These are phyloP conservation scores for Auricularia auricula-judae DNA, from an alignment of 768 basidiomycete genomes.

Conservation along the genomic window DNA sequence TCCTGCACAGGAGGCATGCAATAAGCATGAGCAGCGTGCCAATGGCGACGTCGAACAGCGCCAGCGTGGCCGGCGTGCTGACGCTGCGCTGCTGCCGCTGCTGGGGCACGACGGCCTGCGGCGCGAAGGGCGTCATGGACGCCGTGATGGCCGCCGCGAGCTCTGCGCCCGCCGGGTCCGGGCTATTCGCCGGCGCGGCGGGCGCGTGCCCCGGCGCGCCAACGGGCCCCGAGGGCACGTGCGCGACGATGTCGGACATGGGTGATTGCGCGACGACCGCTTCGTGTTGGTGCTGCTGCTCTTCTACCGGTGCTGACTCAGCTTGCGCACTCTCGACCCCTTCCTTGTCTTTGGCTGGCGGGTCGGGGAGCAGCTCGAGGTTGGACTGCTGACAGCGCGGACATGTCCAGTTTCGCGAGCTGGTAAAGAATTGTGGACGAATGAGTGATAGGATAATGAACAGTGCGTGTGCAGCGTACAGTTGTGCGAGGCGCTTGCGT, in stretches of 20 bases:
- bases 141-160: neutral
- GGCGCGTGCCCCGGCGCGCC: neutral
- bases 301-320: neutral
- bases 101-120: neutral
- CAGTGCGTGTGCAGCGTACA: constrained; percentile 42
- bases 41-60: neutral
- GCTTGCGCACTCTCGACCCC: neutral
- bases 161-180: neutral
- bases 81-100: neutral
- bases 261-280: neutral
- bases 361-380: constrained; percentile 62
- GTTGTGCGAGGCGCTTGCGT: constrained; percentile 61
- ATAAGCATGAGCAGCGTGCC: neutral
- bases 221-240: neutral
- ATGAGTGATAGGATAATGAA: too few species aligned
- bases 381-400: constrained; percentile 62
- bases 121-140: neutral
- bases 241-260: neutral
- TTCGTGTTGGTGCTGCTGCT: neutral
- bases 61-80: neutral
- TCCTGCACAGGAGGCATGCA: neutral
- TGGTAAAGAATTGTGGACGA: too few species aligned
- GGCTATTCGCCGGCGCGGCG: too few species aligned
- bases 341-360: constrained; percentile 15
- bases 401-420: constrained; percentile 74